Evolutionary conservation across 2,329 filamentous ascomycete genomes (phyloP), one percentile per base, ranked within the genome.

Genomic region (Hypoxylon rubiginosum): DNA sequence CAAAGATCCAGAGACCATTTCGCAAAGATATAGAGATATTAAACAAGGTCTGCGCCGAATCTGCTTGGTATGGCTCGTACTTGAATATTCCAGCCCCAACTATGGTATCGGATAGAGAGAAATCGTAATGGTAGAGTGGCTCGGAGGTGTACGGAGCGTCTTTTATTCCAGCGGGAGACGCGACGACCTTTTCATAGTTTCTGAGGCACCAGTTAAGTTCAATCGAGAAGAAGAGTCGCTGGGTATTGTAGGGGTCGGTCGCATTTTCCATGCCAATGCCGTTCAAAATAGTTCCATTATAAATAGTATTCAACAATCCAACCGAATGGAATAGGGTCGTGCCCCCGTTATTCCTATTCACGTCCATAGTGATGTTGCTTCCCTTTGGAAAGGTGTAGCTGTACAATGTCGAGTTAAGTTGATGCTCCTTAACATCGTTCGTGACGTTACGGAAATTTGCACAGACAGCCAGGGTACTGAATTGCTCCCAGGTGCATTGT

Each of bases 391-490:
- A 36, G 2, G 1, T 15, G 11, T 36, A 36, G 34, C 13, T 15
- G 34, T 36, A 15, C 2, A 36, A 4, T 15, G 34, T 15, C 2
- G 2, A 2, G 13, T 36, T 36, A 15, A 15, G 4, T 15, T 15
- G 34, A 3, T 10, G 15, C 34, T 15, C 13, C 34, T 36, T 36
- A 15, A 36, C 34, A 1, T 36, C 34, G 11, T 36, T 15, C 11
- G 34, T 72, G 6, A 71, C 21, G 32, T 73, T 65, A 1, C 19
- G 5, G 26, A 58, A 71, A 3, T n/a, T 41, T 6, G 45, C 30
- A 39, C 71, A 73, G 2, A 72, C 39, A 2, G 62, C 70, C 0
- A 74, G 54, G 9, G 68, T 71, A 8, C 17, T 62, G 46, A 71
- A 71, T 2, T 49, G 19, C 4, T 50, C 9, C 68, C 70, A 74